phyloP scores from a whole-genome alignment of 2,329 filamentous ascomycete genomes.

The Waltergamsia citrina region DNA sequence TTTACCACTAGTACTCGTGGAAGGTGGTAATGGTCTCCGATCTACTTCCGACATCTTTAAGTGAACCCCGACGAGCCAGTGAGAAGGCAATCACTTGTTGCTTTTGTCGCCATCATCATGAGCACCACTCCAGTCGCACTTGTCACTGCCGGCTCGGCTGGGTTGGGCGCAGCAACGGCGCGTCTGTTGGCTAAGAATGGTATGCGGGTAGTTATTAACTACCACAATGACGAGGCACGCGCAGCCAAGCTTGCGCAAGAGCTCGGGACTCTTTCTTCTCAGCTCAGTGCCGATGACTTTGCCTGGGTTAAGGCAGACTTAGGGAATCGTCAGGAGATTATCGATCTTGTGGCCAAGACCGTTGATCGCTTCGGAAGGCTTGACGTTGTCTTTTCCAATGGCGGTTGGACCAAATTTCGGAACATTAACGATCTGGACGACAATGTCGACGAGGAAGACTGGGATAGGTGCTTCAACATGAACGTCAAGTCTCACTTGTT shows the following conservation, averaged over 20 bases:
- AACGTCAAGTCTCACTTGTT: conserved; percentile 56
- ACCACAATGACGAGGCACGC: conserved; percentile 48
- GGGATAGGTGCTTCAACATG: conserved; percentile 49
- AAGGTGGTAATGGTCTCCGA: too few relatives aligned
- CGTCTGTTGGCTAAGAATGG: conserved; percentile 60
- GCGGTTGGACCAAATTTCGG: conserved; percentile 42
- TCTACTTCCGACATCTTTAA: too few relatives aligned
- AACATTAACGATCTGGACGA: conserved; percentile 38
- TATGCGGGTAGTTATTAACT: conserved; percentile 66
- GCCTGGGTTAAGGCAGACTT: conserved; percentile 58
- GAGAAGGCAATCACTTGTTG: background rate
- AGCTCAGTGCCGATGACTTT: conserved; percentile 20
- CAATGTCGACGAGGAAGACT: conserved; percentile 46
- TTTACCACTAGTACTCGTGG: too few relatives aligned
- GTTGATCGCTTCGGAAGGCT: conserved; percentile 50
- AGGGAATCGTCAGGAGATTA: conserved; percentile 47
- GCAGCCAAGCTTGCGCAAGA: conserved; percentile 50
- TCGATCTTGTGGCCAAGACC: conserved; percentile 47
- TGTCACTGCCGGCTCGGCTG: conserved; percentile 48
- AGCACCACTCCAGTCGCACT: conserved; percentile 22
- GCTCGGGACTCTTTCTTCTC: conserved; percentile 35
- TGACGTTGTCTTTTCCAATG: conserved; percentile 73
- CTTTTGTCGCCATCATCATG: conserved; percentile 2
- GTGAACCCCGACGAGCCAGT: too few relatives aligned
- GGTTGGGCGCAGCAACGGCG: conserved; percentile 60